Conservation (phyloP, 441 rosid species). For the Populus tomentosa region DNA sequence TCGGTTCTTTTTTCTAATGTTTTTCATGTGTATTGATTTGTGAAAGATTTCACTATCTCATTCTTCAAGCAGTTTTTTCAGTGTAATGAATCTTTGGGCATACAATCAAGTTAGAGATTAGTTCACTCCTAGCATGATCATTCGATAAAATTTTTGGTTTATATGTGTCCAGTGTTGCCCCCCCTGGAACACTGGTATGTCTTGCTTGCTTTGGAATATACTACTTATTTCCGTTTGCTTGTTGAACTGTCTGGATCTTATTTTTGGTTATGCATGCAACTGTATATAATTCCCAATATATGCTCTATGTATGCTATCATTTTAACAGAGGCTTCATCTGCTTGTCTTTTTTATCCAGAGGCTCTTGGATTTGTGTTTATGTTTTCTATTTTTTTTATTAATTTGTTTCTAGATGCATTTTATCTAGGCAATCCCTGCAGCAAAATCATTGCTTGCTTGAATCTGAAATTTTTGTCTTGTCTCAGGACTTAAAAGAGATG, state of each 20-base stretch:
- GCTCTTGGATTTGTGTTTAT: not conserved
- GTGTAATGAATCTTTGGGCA: not conserved
- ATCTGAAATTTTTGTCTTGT: slow-evolving; percentile 16
- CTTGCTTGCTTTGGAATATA: not conserved
- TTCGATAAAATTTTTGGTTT: not conserved
- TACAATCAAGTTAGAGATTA: not conserved
- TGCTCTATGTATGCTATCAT: not conserved
- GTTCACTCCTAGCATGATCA: not conserved
- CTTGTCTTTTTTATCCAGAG: not conserved
- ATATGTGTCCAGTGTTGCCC: not conserved
- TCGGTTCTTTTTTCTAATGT: not conserved
- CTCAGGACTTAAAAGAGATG: slow-evolving; percentile 59
- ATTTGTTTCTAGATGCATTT: not conserved
- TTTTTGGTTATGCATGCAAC: not conserved
- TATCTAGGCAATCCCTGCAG: too few relatives aligned
- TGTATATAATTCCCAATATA: not conserved
- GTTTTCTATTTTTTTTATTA: not conserved
- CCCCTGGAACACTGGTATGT: too few relatives aligned
- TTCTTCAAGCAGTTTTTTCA: not conserved
- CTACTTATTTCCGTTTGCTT: not conserved
- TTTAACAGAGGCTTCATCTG: not conserved
- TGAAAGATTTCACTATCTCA: not conserved
- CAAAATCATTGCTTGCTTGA: not conserved
- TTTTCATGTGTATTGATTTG: not conserved
- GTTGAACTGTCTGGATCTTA: not conserved